Percentiles rank a stretch among this genome's conserved stretches.
These are phyloP conservation scores for Solanum hybrid DNA, from an alignment of 305 asterid genomes.

Conservation along the genomic window DNA sequence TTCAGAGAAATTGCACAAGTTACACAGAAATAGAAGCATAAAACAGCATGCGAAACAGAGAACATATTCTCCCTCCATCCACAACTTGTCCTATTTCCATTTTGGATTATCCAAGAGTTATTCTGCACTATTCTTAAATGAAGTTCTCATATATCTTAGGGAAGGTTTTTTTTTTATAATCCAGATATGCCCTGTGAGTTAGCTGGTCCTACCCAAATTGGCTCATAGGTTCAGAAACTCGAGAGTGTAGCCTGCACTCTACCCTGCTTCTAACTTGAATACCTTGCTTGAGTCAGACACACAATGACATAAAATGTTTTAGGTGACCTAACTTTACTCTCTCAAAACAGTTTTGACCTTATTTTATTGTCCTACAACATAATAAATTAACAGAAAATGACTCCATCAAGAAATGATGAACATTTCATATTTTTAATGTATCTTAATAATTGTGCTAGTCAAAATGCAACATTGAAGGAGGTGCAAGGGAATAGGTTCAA, in stretches of 20 bases:
- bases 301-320: not conserved
- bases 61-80: not conserved
- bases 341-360: not conserved
- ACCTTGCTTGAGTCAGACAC: not conserved
- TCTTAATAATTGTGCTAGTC: not conserved
- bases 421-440: not conserved
- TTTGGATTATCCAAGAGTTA: not conserved
- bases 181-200: not conserved
- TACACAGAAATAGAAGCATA: not conserved
- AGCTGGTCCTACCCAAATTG: not conserved
- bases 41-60: not conserved
- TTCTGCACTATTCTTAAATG: not conserved
- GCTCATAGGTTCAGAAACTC: not conserved
- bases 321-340: not conserved
- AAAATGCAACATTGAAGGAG: not conserved
- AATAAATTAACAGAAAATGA: not conserved
- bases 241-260: not conserved
- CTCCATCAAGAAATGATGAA: not conserved
- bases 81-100: not conserved
- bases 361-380: not conserved
- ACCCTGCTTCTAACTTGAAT: not conserved
- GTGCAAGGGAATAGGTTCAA: not conserved
- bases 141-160: not conserved
- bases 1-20: not conserved
- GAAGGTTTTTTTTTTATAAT: not conserved